Conservation (phyloP, 2,329 filamentous ascomycete species). For the Xylariaceae sp. region DNA sequence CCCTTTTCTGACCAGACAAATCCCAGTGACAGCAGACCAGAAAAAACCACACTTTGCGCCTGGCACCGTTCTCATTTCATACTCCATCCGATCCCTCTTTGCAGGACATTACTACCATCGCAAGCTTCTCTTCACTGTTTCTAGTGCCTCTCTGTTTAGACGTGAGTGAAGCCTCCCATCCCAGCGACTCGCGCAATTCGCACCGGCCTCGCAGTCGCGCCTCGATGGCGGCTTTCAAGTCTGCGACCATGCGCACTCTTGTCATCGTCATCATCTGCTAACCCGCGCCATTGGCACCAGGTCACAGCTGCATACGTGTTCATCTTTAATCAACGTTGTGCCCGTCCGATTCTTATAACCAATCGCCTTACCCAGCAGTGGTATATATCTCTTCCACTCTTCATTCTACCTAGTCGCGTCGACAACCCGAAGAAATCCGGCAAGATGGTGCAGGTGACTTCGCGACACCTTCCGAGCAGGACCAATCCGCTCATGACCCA, state of each 20-base stretch:
- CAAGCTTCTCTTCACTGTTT: slow-evolving; percentile 9
- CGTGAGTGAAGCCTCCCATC: slow-evolving; percentile 30
- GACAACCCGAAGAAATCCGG: slow-evolving; percentile 5
- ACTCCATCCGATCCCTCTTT: slow-evolving; percentile 11
- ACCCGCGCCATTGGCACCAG: slow-evolving; percentile 23
- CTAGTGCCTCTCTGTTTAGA: slow-evolving; percentile 20
- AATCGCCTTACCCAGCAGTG: slow-evolving; percentile 6
- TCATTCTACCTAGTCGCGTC: slow-evolving; percentile 21
- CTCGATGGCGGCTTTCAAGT: slow-evolving; percentile 27
- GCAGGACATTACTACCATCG: slow-evolving; percentile 10
- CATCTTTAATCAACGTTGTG: slow-evolving; percentile 21
- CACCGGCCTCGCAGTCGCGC: slow-evolving; percentile 23
- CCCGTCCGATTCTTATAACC: background rate
- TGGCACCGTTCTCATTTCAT: slow-evolving; percentile 20
- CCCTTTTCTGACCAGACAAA: slow-evolving; percentile 22
- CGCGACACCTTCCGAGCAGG: slow-evolving; percentile 51
- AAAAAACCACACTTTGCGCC: slow-evolving; percentile 25
- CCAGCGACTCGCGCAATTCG: slow-evolving; percentile 25
- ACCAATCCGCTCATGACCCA: slow-evolving; percentile 63
- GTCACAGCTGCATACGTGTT: slow-evolving; percentile 13
- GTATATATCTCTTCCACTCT: slow-evolving; percentile 4
- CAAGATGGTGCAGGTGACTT: slow-evolving; percentile 34
- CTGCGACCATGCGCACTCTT: slow-evolving; percentile 24
- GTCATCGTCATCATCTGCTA: slow-evolving; percentile 26
- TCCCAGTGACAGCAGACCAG: slow-evolving; percentile 1